phyloP scores from a whole-genome alignment of 352 stramenopile genomes.

The Phytophthora megakarya region DNA sequence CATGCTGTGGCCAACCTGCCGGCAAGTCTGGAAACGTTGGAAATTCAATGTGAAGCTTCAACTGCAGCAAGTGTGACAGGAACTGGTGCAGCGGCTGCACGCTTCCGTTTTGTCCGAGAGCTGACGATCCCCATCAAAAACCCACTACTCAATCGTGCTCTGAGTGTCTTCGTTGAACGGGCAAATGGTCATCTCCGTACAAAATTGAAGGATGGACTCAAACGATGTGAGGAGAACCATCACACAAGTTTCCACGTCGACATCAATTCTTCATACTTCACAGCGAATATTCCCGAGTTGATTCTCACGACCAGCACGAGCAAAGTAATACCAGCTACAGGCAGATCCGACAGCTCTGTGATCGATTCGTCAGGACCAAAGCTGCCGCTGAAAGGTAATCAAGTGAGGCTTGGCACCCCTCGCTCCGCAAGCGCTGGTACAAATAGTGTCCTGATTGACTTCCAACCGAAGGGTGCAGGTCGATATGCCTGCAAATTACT shows the following conservation, averaged over 20 bases:
- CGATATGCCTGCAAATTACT: slow-evolving; percentile 76
- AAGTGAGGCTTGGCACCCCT: slow-evolving; percentile 57
- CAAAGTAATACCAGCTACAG: slow-evolving; percentile 21
- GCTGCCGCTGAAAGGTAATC: slow-evolving; percentile 38
- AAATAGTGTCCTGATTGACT: slow-evolving; percentile 71
- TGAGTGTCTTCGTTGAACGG: slow-evolving; percentile 69
- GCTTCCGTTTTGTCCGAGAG: slow-evolving; percentile 69
- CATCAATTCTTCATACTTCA: slow-evolving; percentile 91
- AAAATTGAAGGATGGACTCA: slow-evolving; percentile 80
- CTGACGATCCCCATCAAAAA: slow-evolving; percentile 88
- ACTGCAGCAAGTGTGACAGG: slow-evolving; percentile 6
- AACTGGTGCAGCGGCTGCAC: slow-evolving; percentile 1
- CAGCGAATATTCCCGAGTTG: slow-evolving; percentile 60
- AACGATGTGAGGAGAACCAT: slow-evolving; percentile 75
- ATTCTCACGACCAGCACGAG: slow-evolving; percentile 20
- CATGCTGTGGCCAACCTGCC: slow-evolving; percentile 83
- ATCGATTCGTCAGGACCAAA: slow-evolving; percentile 27
- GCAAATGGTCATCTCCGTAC: slow-evolving; percentile 68
- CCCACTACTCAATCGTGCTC: slow-evolving; percentile 67
- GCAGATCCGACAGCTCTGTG: slow-evolving; percentile 18
- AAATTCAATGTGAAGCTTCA: slow-evolving; percentile 76
- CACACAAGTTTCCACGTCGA: slow-evolving; percentile 71
- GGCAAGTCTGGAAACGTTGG: slow-evolving; percentile 68
- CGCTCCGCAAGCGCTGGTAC: slow-evolving; percentile 39
- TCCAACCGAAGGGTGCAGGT: slow-evolving; percentile 74